These are phyloP conservation scores for Monosiga brevicollis DNA, from an alignment of 78 protist genomes.

Conservation along the genomic window DNA sequence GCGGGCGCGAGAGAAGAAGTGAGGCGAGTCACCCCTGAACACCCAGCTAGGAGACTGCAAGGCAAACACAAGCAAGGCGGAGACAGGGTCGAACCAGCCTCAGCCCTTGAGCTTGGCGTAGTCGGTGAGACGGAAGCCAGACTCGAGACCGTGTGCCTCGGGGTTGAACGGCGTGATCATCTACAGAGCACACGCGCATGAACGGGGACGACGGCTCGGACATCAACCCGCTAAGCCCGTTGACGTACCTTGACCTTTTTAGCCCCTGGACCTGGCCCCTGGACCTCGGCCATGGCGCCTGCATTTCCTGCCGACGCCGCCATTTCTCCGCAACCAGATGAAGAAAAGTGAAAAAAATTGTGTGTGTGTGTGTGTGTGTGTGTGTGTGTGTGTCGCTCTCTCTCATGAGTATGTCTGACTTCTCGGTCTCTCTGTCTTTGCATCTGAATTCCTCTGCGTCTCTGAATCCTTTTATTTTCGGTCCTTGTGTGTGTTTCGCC, in stretches of 20 bases:
- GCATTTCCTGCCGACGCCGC: too few species aligned
- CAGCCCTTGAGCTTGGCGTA: constrained; percentile 74
- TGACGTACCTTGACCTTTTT: neutral
- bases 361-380: neutral
- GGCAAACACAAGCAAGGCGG: neutral
- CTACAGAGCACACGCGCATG: too few species aligned
- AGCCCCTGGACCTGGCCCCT: neutral
- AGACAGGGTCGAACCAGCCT: constrained; percentile 15
- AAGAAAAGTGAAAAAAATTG: neutral
- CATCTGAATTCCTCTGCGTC: neutral
- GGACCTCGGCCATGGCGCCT: neutral
- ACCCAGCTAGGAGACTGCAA: neutral
- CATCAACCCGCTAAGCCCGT: neutral
- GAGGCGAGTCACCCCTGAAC: neutral
- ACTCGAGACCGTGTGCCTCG: constrained; percentile 11
- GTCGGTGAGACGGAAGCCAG: constrained; percentile 46
- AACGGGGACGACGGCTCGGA: neutral
- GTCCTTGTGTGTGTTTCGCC: neutral
- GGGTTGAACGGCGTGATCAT: constrained; percentile 16
- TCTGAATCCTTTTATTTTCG: neutral
- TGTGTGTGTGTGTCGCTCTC: neutral
- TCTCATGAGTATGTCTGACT: neutral
- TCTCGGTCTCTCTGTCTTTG: neutral
- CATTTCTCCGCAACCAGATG: neutral
- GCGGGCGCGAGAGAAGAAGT: neutral